Evolutionary conservation across 2,329 filamentous ascomycete species (phyloP).

Genomic region (Diaporthe sp.): DNA sequence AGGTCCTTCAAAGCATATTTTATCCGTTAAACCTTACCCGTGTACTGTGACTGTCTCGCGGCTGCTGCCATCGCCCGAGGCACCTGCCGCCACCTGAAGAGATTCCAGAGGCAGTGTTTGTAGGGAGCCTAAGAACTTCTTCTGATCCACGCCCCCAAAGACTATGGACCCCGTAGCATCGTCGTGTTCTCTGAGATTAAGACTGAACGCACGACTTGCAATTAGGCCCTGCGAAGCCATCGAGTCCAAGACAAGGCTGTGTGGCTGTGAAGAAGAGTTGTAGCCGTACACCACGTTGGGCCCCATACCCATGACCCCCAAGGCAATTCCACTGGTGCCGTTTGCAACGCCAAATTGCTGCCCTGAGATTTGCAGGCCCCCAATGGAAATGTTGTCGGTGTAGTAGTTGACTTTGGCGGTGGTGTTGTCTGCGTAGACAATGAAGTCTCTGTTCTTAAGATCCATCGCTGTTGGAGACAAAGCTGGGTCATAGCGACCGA

Average conservation of each 20-base stretch:
- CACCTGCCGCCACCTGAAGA: not conserved
- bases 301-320: slow-evolving; percentile 28
- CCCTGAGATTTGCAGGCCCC: slow-evolving; percentile 4
- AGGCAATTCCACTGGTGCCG: not conserved
- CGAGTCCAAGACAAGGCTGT: slow-evolving; percentile 27
- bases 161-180: slow-evolving; percentile 34
- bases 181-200: slow-evolving; percentile 22
- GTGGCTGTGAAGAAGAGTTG: not conserved
- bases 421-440: slow-evolving; percentile 5
- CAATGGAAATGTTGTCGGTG: slow-evolving; percentile 23
- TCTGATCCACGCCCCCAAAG: slow-evolving; percentile 36
- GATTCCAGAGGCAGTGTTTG: slow-evolving; percentile 39
- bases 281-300: not conserved
- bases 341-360: slow-evolving; percentile 35
- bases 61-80: not conserved
- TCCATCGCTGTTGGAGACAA: slow-evolving; percentile 12
- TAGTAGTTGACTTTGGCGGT: not conserved
- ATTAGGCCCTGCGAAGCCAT: slow-evolving; percentile 35
- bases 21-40: not conserved
- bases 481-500: slow-evolving; percentile 24
- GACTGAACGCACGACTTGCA: slow-evolving; percentile 33
- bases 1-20: too few relatives aligned
- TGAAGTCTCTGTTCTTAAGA: not conserved
- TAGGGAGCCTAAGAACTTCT: slow-evolving; percentile 38
- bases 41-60: not conserved